phyloP scores from a whole-genome alignment of 805 yeast genomes.

The Hanseniaspora clermontiae region DNA sequence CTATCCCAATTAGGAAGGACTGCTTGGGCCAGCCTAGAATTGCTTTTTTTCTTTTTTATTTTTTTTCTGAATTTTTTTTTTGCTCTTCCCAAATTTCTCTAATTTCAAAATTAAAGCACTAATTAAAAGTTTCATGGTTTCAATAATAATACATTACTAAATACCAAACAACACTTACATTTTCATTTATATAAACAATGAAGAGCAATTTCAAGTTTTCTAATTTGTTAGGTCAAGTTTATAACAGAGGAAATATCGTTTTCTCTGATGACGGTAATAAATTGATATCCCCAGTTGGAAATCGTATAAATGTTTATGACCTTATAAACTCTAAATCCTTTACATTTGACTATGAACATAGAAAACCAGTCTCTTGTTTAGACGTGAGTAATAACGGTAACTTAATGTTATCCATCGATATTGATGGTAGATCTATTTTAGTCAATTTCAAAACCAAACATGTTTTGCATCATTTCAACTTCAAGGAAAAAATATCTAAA shows the following conservation, averaged over 20 bases:
- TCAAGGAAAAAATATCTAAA: slow-evolving; percentile 63
- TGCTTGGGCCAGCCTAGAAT: background rate
- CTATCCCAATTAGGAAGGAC: background rate
- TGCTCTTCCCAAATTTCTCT: background rate
- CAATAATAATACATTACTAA: background rate
- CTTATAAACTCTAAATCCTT: slow-evolving; percentile 69
- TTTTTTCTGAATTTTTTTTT: background rate
- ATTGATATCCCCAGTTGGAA: slow-evolving; percentile 85
- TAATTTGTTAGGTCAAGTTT: slow-evolving; percentile 86
- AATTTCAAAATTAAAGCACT: background rate
- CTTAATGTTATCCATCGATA: slow-evolving; percentile 68
- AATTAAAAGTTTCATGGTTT: no score
- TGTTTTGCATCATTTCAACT: slow-evolving; percentile 87
- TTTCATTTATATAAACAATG: slow-evolving; percentile 32
- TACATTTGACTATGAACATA: slow-evolving; percentile 85
- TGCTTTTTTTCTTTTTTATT: background rate
- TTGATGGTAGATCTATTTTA: slow-evolving; percentile 83
- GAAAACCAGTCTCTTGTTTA: slow-evolving; percentile 65
- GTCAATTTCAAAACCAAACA: slow-evolving; percentile 74
- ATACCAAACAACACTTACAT: background rate
- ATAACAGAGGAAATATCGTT: slow-evolving; percentile 78
- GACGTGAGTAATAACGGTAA: slow-evolving; percentile 79
- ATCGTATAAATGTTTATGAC: slow-evolving; percentile 80
- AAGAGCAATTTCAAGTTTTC: slow-evolving; percentile 82
- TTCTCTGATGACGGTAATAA: slow-evolving; percentile 79